phyloP scores from a whole-genome alignment of 768 basidiomycete genomes.

The Antrodiella citrinella region DNA sequence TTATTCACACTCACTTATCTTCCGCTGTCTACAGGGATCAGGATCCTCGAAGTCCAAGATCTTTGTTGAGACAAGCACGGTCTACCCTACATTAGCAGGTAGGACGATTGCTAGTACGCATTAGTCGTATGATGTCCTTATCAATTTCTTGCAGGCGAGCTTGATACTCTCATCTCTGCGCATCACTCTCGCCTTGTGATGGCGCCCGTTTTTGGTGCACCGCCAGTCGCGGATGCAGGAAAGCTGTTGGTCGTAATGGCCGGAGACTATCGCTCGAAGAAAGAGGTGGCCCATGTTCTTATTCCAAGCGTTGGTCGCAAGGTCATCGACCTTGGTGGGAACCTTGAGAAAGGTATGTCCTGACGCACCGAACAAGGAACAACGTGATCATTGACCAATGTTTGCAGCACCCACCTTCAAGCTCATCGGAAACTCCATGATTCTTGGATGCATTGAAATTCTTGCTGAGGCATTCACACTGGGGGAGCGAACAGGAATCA shows the following conservation, averaged over 20 bases:
- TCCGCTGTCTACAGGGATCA: background rate
- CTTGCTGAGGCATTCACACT: slow-evolving; percentile 80
- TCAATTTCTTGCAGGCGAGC: slow-evolving; percentile 47
- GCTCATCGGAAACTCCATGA: slow-evolving; percentile 72
- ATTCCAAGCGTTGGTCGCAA: slow-evolving; percentile 75
- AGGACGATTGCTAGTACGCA: background rate
- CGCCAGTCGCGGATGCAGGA: slow-evolving; percentile 54
- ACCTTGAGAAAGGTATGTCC: slow-evolving; percentile 66
- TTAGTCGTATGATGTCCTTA: slow-evolving; percentile 39
- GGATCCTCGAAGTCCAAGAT: slow-evolving; percentile 43
- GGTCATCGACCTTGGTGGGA: slow-evolving; percentile 74
- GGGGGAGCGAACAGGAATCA: slow-evolving; percentile 77
- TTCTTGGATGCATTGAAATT: slow-evolving; percentile 70
- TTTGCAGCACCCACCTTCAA: slow-evolving; percentile 61
- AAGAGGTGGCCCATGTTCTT: slow-evolving; percentile 67
- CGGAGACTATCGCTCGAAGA: slow-evolving; percentile 77
- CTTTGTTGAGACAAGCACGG: slow-evolving; percentile 83
- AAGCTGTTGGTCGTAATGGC: slow-evolving; percentile 70
- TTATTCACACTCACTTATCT: background rate
- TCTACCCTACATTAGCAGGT: slow-evolving; percentile 27
- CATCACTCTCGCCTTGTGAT: slow-evolving; percentile 59
- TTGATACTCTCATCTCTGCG: slow-evolving; percentile 58
- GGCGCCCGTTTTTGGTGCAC: slow-evolving; percentile 73
- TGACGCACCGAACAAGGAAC: background rate
- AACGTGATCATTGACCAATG: background rate